Conservation (phyloP, 2,329 filamentous ascomycete species). For the Pseudopyrenochaeta lycopersici region DNA sequence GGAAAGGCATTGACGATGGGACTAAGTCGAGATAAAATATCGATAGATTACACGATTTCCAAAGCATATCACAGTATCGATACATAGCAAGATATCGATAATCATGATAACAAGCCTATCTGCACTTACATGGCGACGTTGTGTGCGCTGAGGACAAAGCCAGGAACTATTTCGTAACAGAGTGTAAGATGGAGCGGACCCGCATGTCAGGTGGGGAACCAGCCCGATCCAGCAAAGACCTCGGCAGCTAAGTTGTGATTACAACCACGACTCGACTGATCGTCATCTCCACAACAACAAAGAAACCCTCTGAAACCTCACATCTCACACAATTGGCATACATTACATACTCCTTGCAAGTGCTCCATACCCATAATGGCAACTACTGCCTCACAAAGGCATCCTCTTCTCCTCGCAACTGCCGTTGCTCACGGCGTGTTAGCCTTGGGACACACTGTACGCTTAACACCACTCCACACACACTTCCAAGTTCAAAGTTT, state of each 20-base stretch:
- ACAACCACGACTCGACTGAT: background rate
- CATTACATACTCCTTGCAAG: background rate
- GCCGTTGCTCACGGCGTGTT: constrained; percentile 41
- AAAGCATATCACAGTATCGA: no score
- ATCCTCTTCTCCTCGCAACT: constrained; percentile 41
- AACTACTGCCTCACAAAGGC: constrained; percentile 21
- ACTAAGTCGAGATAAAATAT: background rate
- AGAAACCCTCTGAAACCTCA: background rate
- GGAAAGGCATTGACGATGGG: background rate
- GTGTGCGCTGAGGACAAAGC: background rate
- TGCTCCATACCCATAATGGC: constrained; percentile 16
- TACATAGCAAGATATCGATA: no score
- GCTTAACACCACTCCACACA: background rate
- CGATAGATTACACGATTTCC: no score
- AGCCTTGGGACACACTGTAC: constrained; percentile 45
- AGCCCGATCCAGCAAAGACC: constrained; percentile 5
- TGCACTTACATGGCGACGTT: background rate
- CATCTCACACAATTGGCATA: background rate
- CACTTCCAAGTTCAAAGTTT: background rate
- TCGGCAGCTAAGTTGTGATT: background rate
- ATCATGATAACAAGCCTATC: no score
- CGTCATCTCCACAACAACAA: background rate
- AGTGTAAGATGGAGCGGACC: constrained; percentile 7
- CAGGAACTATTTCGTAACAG: background rate
- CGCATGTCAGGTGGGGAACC: constrained; percentile 10